Percentiles rank a stretch among this genome's conserved stretches.
Evolutionary conservation across 1,139 yeast genomes (phyloP).

Genomic region (Debaryomyces sp.): DNA sequence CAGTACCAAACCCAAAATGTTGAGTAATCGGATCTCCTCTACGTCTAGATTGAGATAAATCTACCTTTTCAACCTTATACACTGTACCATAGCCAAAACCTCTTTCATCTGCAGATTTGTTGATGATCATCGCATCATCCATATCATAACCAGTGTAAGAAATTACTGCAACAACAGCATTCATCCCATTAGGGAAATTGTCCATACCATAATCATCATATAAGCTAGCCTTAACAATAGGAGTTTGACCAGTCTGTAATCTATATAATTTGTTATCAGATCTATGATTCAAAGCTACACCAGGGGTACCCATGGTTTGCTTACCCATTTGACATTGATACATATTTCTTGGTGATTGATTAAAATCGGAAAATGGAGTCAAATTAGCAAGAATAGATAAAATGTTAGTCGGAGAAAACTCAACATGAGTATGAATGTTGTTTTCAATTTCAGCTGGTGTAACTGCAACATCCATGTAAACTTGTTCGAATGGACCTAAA

Average conservation of each 20-base stretch:
- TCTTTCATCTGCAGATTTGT: constrained; percentile 95
- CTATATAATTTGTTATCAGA: constrained; percentile 94
- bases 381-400: constrained; percentile 91
- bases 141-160: constrained; percentile 99
- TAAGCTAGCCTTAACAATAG: constrained; percentile 90
- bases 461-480: constrained; percentile 94
- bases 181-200: constrained; percentile 97
- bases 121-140: constrained; percentile 99
- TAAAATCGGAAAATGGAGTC: constrained; percentile 97
- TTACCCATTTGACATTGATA: constrained; percentile 99
- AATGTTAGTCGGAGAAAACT: constrained; percentile 91
- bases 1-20: constrained; percentile 93
- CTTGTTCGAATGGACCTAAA: constrained; percentile 98
- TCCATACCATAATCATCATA: constrained; percentile 98
- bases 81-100: constrained; percentile 98
- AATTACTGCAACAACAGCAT: constrained; percentile 98
- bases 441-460: constrained; percentile 88
- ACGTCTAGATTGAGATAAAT: constrained; percentile 74
- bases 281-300: constrained; percentile 90
- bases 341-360: constrained; percentile 99
- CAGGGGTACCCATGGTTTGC: constrained; percentile 99
- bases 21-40: constrained; percentile 95
- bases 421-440: constrained; percentile 88
- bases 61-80: constrained; percentile 91
- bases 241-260: constrained; percentile 95